Base-by-base conservation (phyloP, 306 rosid species). In the Begonia loranthoides region DNA sequence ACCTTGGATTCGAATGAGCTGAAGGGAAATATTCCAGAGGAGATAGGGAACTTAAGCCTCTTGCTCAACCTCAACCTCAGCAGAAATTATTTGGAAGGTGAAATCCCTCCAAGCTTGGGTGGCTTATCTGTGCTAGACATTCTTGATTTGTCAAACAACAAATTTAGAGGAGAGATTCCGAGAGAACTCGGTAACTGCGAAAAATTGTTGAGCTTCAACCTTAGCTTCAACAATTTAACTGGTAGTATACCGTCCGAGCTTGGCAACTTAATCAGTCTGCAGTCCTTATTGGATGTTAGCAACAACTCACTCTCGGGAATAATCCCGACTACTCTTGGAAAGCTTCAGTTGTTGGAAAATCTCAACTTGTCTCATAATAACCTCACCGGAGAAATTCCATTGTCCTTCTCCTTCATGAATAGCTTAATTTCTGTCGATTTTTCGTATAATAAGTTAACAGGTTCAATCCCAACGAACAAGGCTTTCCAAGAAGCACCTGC, bases 281-380 rank as follows among this genome's bases (percentile, higher is more conserved):
- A n/a, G n/a, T 67, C 74, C 13, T 17, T 48, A 54, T 69, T 76
- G 16, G 76, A 76, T 58, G 54, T 76, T 13, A 71, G 77, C 49
- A 11, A 73, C 10, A 71, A 76, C 15, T 51, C 16, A 17, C 74
- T 76, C 44, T 9, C 50, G 6, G 64, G 67, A 49, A 47, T 63
- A 10, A 71, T 71, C 28, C 72, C 81, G 12, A 16, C 15, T 0
- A 57, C 60, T 14, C 41, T 76, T 1, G 13, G 19, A 3, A 10
- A 36, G 9, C 19, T 76, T 44, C 54, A 15, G 17, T 71, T 55
- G 51, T 57, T 76, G 69, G 28, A 15, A 50, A 71, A 55, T 3
- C 61, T 76, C 24, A 59, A 76, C 50, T 66, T 76, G 40, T 76
- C 78, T 43, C 70, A 64, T 51, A 76, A 76, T 54, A 51, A 52